phyloP scores from a whole-genome alignment of 192 early-diverging fungal species.

The Mycoemilia scoparia region DNA sequence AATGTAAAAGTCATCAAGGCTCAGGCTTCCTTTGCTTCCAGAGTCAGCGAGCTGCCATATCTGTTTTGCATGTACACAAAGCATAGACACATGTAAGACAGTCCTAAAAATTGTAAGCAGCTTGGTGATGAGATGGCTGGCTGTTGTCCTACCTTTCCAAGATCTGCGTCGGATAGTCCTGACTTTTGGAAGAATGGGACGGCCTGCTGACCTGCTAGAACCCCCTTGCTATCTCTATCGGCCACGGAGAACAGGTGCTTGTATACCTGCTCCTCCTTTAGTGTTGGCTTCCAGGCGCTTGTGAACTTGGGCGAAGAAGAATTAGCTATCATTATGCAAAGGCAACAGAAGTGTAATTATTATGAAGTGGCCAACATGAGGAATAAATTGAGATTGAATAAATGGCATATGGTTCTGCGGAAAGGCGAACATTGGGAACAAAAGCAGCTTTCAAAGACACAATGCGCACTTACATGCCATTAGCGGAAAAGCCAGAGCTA shows the following conservation, averaged over 20 bases:
- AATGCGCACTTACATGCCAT: too few relatives aligned
- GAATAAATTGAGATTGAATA: too few relatives aligned
- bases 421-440: too few relatives aligned
- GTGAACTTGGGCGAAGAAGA: too few relatives aligned
- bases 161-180: conserved; percentile 34
- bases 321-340: too few relatives aligned
- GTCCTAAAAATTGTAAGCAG: conserved; percentile 1
- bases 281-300: conserved; percentile 27
- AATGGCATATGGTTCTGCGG: too few relatives aligned
- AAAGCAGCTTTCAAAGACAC: too few relatives aligned
- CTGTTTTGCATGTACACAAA: too few relatives aligned
- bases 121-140: background rate
- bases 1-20: conserved; percentile 49
- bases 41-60: conserved; percentile 80
- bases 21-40: conserved; percentile 57
- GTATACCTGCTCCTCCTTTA: conserved; percentile 42
- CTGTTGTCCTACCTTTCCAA: conserved; percentile 36
- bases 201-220: conserved; percentile 46
- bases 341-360: too few relatives aligned
- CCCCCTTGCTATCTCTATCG: conserved; percentile 39
- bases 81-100: conserved; percentile 2
- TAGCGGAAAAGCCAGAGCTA: too few relatives aligned
- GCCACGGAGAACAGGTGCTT: conserved; percentile 38
- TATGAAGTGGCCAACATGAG: too few relatives aligned
- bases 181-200: conserved; percentile 58